Evolutionary conservation across 192 early-diverging fungal genomes (phyloP), one percentile per base, ranked within the genome.

Genomic region (Podila verticillata): DNA sequence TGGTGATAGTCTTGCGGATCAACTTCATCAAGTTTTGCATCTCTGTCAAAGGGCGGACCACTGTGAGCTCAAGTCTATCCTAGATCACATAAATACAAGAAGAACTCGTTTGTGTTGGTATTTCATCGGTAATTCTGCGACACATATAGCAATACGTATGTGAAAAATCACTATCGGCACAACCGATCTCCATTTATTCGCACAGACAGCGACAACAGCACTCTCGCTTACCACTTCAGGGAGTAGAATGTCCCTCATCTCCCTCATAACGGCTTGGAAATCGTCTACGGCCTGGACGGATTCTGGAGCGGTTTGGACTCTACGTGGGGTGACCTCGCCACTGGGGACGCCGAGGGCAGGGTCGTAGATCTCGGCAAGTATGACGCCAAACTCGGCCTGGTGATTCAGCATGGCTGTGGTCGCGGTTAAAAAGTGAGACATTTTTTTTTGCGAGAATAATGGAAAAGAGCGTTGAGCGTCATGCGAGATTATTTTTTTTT

Each of bases 1-100:
- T 99, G 7, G 87, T 88, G 34, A 99, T 95, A 15, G 93, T 88
- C 74, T 91, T 93, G 78, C 91, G 89, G 47, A 99, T 93, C 48
- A 89, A 84, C 66, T 93, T 91, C 82, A 95, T 84, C 66, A 98
- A 82, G 7, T 81, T 79, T 57, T 94, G 83, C 65, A 94, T 85
- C 66, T 97, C 95, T n/a, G 79, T 70, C n/a, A 92, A 65, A 1
- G 97, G 97, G 8, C 84, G 84, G 5, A 99, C 89, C 5, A 99
- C 89, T 15, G 83, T 85, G 15, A 88, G 72, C 82, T 99, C 97
- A 51, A 99, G 83, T 6, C 84, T 68, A 36, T 88, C 88, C 90
- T 91, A 31, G 29, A 61, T 61, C 0, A 4, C 51, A 54, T 54
- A 26, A 44, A 44, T 10, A 39, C 7, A 39, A 44, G 39, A 17